Conservation (phyloP, 768 basidiomycete species). For the Trametes cubensis region DNA sequence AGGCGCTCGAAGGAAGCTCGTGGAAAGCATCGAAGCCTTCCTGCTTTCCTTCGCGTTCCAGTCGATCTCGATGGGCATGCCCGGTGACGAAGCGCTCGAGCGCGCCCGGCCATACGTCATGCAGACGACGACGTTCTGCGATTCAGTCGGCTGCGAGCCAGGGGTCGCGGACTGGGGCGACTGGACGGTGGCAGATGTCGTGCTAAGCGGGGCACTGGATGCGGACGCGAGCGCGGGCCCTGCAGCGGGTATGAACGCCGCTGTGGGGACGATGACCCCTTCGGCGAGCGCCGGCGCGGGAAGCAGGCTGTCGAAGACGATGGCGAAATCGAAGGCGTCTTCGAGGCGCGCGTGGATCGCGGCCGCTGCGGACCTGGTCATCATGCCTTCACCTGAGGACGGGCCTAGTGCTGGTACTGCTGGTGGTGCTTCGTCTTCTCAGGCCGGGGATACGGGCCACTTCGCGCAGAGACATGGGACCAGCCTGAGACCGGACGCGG, state of each 20-base stretch:
- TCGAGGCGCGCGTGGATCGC: constrained; percentile 37
- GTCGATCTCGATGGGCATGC: constrained; percentile 1
- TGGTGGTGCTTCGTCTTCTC: background rate
- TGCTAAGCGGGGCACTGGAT: constrained; percentile 41
- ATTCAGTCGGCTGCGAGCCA: constrained; percentile 25
- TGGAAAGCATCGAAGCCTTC: constrained; percentile 43
- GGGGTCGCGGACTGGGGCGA: constrained; percentile 24
- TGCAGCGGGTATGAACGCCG: constrained; percentile 1
- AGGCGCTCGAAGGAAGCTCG: constrained; percentile 32
- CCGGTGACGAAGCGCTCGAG: constrained; percentile 22
- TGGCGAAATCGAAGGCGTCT: background rate
- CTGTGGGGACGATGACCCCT: background rate
- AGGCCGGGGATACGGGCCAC: background rate
- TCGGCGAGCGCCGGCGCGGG: constrained; percentile 4
- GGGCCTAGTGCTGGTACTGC: background rate
- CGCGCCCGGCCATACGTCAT: constrained; percentile 36
- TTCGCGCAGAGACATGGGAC: background rate
- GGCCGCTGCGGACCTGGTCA: constrained; percentile 36
- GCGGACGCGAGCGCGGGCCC: constrained; percentile 11
- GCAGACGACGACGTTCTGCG: constrained; percentile 30
- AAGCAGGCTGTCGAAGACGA: background rate
- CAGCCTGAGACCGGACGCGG: constrained; percentile 1
- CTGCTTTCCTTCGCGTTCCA: constrained; percentile 39
- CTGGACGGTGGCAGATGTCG: constrained; percentile 39
- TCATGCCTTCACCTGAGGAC: constrained; percentile 28